phyloP scores from a whole-genome alignment of 352 stramenopile genomes.

The Pythium insidiosum region DNA sequence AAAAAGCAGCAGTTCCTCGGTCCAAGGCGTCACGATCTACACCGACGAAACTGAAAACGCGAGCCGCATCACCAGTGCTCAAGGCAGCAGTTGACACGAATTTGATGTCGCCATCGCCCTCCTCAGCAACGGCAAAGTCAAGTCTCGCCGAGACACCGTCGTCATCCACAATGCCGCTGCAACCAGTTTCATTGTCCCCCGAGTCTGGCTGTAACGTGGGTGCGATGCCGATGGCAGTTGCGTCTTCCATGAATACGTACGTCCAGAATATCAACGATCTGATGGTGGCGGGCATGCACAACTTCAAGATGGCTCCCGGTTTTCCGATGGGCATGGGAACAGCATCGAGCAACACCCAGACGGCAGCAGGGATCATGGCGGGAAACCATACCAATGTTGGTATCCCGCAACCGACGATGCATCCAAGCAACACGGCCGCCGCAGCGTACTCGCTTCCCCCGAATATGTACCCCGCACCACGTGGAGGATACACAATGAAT shows the following conservation, averaged over 20 bases:
- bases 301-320: slow-evolving; percentile 48
- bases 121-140: too few species aligned
- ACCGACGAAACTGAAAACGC: slow-evolving; percentile 29
- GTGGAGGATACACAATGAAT: too few species aligned
- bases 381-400: too few species aligned
- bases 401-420: slow-evolving; percentile 9
- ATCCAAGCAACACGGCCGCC: slow-evolving; percentile 24
- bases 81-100: slow-evolving; percentile 6
- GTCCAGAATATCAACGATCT: slow-evolving; percentile 59
- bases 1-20: too few species aligned
- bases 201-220: too few species aligned
- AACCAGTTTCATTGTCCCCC: too few species aligned
- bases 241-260: slow-evolving; percentile 25
- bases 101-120: too few species aligned
- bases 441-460: slow-evolving; percentile 35
- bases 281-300: slow-evolving; percentile 64
- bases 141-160: too few species aligned
- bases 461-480: slow-evolving; percentile 25
- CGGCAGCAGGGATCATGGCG: too few species aligned
- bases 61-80: slow-evolving; percentile 20
- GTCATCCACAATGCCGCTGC: too few species aligned
- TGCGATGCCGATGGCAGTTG: too few species aligned
- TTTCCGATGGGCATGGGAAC: slow-evolving; percentile 9
- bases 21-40: slow-evolving; percentile 34
- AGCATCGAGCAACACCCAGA: too few species aligned